Evolutionary conservation across 495 filamentous ascomycete species (phyloP).

Genomic region (Hypoxylon perforatum): DNA sequence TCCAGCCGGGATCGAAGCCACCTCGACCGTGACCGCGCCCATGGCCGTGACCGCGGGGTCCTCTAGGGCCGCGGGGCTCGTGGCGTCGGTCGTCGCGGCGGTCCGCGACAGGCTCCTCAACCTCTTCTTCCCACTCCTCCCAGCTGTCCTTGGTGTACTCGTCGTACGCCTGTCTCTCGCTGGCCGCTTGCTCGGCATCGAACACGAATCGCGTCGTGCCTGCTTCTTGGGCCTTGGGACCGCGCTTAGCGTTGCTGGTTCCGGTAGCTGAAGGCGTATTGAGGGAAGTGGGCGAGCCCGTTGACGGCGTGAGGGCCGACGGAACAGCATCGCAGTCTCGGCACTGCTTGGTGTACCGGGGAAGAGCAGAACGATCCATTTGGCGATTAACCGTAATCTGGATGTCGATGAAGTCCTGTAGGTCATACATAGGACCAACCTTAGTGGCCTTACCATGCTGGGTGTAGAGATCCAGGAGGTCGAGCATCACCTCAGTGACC

Average conservation of each 20-base stretch:
- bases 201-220: slow-evolving; percentile 93
- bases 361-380: slow-evolving; percentile 53
- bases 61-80: slow-evolving; percentile 46
- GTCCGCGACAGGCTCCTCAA: slow-evolving; percentile 63
- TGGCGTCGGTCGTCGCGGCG: slow-evolving; percentile 45
- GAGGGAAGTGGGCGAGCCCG: slow-evolving; percentile 51
- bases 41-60: slow-evolving; percentile 37
- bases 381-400: slow-evolving; percentile 88
- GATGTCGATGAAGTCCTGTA: slow-evolving; percentile 81
- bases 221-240: slow-evolving; percentile 66
- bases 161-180: slow-evolving; percentile 74
- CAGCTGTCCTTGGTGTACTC: slow-evolving; percentile 78
- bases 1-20: slow-evolving; percentile 38
- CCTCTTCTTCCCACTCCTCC: slow-evolving; percentile 79
- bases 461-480: slow-evolving; percentile 86
- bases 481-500: slow-evolving; percentile 86
- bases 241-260: slow-evolving; percentile 53
- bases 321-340: slow-evolving; percentile 54
- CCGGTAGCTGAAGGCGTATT: slow-evolving; percentile 49
- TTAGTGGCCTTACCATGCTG: slow-evolving; percentile 78
- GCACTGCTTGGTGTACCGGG: slow-evolving; percentile 56
- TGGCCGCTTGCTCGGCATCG: slow-evolving; percentile 77
- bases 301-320: slow-evolving; percentile 45
- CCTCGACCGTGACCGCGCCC: slow-evolving; percentile 46
- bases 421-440: slow-evolving; percentile 74